phyloP scores from a whole-genome alignment of 768 basidiomycete genomes.

The Stropharia rugosoannulata region DNA sequence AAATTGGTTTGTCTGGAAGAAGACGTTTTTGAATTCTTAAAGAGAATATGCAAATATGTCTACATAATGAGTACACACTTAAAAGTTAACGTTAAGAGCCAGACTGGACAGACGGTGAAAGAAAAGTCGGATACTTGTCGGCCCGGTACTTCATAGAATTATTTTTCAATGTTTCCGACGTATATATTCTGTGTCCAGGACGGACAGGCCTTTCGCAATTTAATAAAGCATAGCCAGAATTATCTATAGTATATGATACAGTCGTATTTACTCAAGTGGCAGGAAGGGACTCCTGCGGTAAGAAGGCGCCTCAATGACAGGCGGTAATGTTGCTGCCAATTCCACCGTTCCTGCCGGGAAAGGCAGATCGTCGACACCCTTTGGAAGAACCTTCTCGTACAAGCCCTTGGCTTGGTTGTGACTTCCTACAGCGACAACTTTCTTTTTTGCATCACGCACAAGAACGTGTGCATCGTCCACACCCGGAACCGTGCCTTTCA shows the following conservation, averaged over 20 bases:
- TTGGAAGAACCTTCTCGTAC: constrained; percentile 77
- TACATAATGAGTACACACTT: too few species aligned
- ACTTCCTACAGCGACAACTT: constrained; percentile 56
- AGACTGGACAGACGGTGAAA: too few species aligned
- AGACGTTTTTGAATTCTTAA: too few species aligned
- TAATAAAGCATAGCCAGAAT: background rate
- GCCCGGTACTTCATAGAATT: too few species aligned
- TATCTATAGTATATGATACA: background rate
- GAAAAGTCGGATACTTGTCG: too few species aligned
- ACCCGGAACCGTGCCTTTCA: constrained; percentile 91
- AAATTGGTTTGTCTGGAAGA: background rate
- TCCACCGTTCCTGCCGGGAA: constrained; percentile 89
- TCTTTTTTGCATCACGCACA: constrained; percentile 89
- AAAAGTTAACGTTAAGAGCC: too few species aligned
- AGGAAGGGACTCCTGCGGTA: constrained; percentile 78
- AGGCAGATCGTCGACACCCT: constrained; percentile 81
- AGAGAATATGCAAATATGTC: too few species aligned
- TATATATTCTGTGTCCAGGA: too few species aligned
- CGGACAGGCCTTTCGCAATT: too few species aligned
- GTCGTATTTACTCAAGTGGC: constrained; percentile 53
- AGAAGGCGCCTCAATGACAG: constrained; percentile 68
- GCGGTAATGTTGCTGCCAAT: constrained; percentile 64
- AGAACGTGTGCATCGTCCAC: constrained; percentile 85
- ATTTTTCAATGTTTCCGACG: too few species aligned
- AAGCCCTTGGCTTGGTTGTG: constrained; percentile 70